Percentiles rank a stretch among this genome's conserved stretches.
Conservation (phyloP, 768 basidiomycete species). For the Podaxis sp. region DNA sequence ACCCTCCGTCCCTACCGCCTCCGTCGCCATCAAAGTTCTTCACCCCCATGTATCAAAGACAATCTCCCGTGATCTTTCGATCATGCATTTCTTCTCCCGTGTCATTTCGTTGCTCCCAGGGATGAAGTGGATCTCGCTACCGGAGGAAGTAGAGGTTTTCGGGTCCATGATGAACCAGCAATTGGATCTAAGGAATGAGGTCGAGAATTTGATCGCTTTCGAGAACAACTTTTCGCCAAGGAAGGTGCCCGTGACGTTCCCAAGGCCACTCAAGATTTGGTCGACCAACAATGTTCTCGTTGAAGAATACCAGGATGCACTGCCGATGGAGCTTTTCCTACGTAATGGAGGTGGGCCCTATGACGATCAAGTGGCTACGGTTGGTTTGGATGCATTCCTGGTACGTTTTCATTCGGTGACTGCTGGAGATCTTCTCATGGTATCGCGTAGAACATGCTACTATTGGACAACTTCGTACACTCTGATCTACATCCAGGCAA, state of each 20-base stretch:
- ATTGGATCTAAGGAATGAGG: conserved; percentile 88
- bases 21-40: conserved; percentile 94
- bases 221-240: conserved; percentile 83
- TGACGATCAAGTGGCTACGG: conserved; percentile 85
- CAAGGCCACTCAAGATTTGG: conserved; percentile 79
- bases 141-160: conserved; percentile 93
- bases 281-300: conserved; percentile 82
- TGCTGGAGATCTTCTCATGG: conserved; percentile 3
- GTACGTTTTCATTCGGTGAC: conserved; percentile 45
- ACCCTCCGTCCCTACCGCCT: conserved; percentile 75
- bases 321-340: conserved; percentile 86
- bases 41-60: conserved; percentile 84
- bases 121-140: conserved; percentile 94
- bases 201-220: conserved; percentile 81
- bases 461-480: conserved; percentile 97
- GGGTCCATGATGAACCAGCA: conserved; percentile 97
- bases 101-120: conserved; percentile 80
- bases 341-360: conserved; percentile 90
- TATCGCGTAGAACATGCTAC: conserved; percentile 82
- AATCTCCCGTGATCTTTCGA: conserved; percentile 87
- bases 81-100: conserved; percentile 92
- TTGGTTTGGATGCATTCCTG: conserved; percentile 93
- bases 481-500: conserved; percentile 91
- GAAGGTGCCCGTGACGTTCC: conserved; percentile 84
- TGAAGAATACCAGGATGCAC: conserved; percentile 91